Evolutionary conservation across 176 grass and related monocot species (phyloP).

Genomic region (Paspalum notatum): DNA sequence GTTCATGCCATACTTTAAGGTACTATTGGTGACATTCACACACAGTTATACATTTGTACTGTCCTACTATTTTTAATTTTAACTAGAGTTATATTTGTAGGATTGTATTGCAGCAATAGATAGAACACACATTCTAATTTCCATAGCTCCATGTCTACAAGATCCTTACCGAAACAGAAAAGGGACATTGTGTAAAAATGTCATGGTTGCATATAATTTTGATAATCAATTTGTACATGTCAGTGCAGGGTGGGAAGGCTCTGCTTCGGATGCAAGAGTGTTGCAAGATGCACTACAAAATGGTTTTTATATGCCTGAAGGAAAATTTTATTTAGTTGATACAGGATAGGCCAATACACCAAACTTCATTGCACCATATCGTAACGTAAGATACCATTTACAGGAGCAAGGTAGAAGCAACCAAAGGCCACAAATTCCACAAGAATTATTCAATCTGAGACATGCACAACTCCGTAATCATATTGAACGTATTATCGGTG

Average conservation of each 20-base stretch:
- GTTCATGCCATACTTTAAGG: constrained; percentile 12
- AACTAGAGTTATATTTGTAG: too few species aligned
- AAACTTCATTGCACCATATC: neutral
- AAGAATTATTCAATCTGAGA: neutral
- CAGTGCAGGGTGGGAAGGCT: neutral
- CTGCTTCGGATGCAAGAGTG: neutral
- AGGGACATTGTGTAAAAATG: neutral
- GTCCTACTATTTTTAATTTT: too few species aligned
- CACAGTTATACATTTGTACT: too few species aligned
- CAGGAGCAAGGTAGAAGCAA: neutral
- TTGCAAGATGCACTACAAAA: neutral
- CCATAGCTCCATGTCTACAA: too few species aligned
- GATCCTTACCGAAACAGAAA: neutral
- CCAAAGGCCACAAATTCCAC: neutral
- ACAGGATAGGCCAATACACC: constrained; percentile 10
- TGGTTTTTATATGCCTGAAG: neutral
- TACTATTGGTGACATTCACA: neutral
- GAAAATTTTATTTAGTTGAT: neutral
- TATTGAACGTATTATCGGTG: neutral
- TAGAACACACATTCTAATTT: too few species aligned
- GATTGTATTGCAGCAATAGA: too few species aligned
- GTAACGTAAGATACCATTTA: neutral
- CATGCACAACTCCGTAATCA: constrained; percentile 3
- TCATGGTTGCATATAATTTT: constrained; percentile 6
- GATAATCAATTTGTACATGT: neutral